phyloP scores from a whole-genome alignment of 176 grass and related monocot genomes.

The Rhynchospora tenuis region DNA sequence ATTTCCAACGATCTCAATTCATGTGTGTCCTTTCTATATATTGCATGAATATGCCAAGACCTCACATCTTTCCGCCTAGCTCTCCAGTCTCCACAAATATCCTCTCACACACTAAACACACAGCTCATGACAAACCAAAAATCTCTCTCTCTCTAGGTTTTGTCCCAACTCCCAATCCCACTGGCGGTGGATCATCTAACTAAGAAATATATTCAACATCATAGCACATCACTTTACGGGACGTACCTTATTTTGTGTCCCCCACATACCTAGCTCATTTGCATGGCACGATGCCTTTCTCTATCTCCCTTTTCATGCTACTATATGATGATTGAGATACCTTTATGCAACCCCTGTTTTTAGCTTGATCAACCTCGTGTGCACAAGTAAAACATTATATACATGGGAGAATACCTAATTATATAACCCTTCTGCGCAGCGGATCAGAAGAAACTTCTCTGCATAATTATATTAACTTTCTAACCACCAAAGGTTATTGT shows the following conservation, averaged over 20 bases:
- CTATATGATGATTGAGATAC: not conserved
- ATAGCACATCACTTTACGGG: constrained; percentile 6
- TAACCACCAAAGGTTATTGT: too few species aligned
- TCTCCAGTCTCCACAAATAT: not conserved
- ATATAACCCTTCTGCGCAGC: too few species aligned
- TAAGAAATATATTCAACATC: not conserved
- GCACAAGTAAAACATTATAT: not conserved
- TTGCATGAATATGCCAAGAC: constrained; percentile 7
- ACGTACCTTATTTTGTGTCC: not conserved
- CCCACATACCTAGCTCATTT: not conserved
- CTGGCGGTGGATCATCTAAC: not conserved
- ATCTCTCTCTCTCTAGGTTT: not conserved
- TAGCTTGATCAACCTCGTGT: not conserved
- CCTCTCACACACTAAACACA: not conserved
- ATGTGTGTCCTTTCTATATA: not conserved
- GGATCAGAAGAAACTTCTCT: too few species aligned
- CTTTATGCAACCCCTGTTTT: not conserved
- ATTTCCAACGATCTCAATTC: constrained; percentile 1
- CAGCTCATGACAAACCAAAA: not conserved
- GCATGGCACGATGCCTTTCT: not conserved
- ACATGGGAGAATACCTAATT: too few species aligned
- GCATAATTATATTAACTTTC: too few species aligned
- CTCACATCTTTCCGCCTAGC: not conserved
- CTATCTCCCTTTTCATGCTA: not conserved
- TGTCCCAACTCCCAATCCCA: not conserved